phyloP scores from a whole-genome alignment of 306 rosid species.

The Cyamopsis tetragonoloba region DNA sequence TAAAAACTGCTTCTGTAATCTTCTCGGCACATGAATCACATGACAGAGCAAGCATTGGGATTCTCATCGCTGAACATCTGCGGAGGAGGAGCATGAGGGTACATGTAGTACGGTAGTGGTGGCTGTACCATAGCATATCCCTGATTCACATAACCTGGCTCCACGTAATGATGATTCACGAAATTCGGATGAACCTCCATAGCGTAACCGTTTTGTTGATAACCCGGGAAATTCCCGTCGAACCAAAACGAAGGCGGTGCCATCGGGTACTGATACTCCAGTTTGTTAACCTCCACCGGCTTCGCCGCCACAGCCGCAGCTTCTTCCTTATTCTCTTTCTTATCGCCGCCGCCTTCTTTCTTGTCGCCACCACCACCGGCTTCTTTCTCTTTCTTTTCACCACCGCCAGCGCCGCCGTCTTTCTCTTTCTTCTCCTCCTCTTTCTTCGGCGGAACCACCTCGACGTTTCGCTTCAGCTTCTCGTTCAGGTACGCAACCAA shows the following conservation, averaged over 20 bases:
- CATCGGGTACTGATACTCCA: constrained; percentile 40
- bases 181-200: constrained; percentile 26
- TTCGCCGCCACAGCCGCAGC: constrained; percentile 15
- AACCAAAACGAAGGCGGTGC: constrained; percentile 33
- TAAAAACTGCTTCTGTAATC: not conserved
- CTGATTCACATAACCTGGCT: constrained; percentile 20
- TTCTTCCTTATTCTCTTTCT: no score
- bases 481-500: constrained; percentile 45
- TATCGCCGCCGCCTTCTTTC: no score
- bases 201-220: constrained; percentile 43
- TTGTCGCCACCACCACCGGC: not conserved
- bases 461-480: constrained; percentile 61
- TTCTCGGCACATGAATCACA: constrained; percentile 43
- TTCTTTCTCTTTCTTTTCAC: not conserved
- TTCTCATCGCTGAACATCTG: constrained; percentile 83
- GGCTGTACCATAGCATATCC: constrained; percentile 11
- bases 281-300: constrained; percentile 48
- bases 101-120: constrained; percentile 30
- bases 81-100: constrained; percentile 34
- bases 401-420: constrained; percentile 32
- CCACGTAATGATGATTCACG: constrained; percentile 11
- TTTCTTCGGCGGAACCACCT: constrained; percentile 58
- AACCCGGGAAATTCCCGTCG: constrained; percentile 53
- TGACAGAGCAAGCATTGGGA: constrained; percentile 81
- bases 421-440: constrained; percentile 50